A percentile compares a stretch with the other conserved stretches of the same genome.
phyloP scores from a whole-genome alignment of 108 stramenopile species.

The Cyclotella sp. region DNA sequence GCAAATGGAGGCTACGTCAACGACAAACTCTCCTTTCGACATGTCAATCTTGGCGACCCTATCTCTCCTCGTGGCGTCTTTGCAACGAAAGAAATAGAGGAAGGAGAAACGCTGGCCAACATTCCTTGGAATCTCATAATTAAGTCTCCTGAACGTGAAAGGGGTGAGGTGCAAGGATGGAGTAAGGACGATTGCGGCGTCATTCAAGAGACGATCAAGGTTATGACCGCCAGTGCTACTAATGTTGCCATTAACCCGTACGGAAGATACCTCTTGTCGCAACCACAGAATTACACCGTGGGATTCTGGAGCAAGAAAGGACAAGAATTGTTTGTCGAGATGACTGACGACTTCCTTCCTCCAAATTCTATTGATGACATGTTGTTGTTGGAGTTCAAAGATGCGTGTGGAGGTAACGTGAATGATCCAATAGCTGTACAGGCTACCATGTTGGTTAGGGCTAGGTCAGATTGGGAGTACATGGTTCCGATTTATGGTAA shows the following conservation, averaged over 20 bases:
- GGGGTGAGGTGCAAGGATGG: constrained; percentile 25
- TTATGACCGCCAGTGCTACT: constrained; percentile 4
- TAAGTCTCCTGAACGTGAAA: constrained; percentile 2
- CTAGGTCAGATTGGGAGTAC: constrained; percentile 63
- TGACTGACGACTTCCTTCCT: constrained; percentile 31
- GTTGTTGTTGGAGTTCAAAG: constrained; percentile 32
- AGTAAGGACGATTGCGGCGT: constrained; percentile 35
- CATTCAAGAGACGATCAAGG: constrained; percentile 44
- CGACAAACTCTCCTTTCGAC: constrained; percentile 32
- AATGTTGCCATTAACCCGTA: constrained; percentile 57
- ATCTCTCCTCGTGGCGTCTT: constrained; percentile 52
- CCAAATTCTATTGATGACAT: constrained; percentile 19
- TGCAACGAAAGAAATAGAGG: constrained; percentile 45
- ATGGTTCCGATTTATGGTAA: constrained; percentile 73
- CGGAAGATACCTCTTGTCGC: constrained; percentile 52
- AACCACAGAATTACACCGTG: constrained; percentile 26
- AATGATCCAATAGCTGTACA: constrained; percentile 27
- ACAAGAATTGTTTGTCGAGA: constrained; percentile 47
- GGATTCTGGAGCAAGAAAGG: constrained; percentile 58
- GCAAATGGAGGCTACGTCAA: constrained; percentile 30
- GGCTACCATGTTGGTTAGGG: constrained; percentile 56
- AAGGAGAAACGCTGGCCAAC: constrained; percentile 38
- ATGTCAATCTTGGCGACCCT: constrained; percentile 26
- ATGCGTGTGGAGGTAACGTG: constrained; percentile 35
- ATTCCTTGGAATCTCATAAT: constrained; percentile 54